phyloP scores from a whole-genome alignment of 306 rosid genomes.

The Dryas alaskensis region DNA sequence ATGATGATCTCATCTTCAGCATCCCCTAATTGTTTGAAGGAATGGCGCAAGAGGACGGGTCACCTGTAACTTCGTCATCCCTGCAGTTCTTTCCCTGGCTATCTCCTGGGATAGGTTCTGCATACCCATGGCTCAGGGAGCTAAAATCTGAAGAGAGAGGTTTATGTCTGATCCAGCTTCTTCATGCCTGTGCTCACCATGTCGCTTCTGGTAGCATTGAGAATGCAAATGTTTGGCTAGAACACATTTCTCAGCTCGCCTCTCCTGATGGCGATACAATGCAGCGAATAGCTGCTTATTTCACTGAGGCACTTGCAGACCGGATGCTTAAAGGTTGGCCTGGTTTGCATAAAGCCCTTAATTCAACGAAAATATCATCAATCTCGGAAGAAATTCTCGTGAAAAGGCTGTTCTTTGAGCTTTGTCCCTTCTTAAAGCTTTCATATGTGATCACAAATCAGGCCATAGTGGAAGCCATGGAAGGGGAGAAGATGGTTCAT shows the following conservation, averaged over 20 bases:
- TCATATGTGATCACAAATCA: slow-evolving; percentile 70
- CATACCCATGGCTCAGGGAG: slow-evolving; percentile 53
- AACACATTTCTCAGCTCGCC: slow-evolving; percentile 60
- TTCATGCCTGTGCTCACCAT: slow-evolving; percentile 58
- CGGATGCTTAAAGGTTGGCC: slow-evolving; percentile 60
- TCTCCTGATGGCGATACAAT: slow-evolving; percentile 69
- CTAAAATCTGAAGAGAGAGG: slow-evolving; percentile 55
- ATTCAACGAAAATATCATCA: slow-evolving; percentile 49
- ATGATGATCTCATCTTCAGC: slow-evolving; percentile 11
- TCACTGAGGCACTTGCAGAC: slow-evolving; percentile 72
- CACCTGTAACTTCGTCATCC: slow-evolving; percentile 39
- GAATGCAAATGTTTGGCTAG: slow-evolving; percentile 64
- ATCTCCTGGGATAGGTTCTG: slow-evolving; percentile 55
- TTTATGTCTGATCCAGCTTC: slow-evolving; percentile 50
- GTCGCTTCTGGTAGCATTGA: slow-evolving; percentile 73
- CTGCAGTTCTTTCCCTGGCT: slow-evolving; percentile 33
- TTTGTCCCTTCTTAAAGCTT: slow-evolving; percentile 74
- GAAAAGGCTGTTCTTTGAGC: slow-evolving; percentile 61
- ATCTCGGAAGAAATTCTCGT: slow-evolving; percentile 50
- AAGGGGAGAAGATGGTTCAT: slow-evolving; percentile 65
- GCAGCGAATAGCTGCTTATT: slow-evolving; percentile 72
- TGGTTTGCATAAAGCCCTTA: slow-evolving; percentile 65
- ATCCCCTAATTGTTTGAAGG: slow-evolving; percentile 5
- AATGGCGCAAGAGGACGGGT: slow-evolving; percentile 46
- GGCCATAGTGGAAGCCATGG: slow-evolving; percentile 82